Percentiles rank a stretch among this genome's conserved stretches.
Conservation (phyloP, 2,329 filamentous ascomycete genomes). For the Myrmaecium sp. region DNA sequence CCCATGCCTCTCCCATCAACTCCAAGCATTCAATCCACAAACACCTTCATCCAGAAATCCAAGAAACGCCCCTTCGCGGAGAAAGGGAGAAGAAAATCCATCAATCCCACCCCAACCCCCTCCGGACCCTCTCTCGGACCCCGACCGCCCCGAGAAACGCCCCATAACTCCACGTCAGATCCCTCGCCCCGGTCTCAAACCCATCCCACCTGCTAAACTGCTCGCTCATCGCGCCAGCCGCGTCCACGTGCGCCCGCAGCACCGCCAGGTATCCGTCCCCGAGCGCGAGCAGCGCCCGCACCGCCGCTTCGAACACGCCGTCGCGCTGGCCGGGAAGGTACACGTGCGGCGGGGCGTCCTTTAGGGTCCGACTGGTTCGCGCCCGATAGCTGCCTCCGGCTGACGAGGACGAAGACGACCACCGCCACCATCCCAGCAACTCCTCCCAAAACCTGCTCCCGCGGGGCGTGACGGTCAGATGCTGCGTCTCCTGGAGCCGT, state of each 20-base stretch:
- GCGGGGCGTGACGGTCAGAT: constrained; percentile 15
- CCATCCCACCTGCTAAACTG: constrained; percentile 25
- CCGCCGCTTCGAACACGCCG: constrained; percentile 11
- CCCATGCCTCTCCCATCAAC: no score
- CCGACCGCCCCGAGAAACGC: constrained; percentile 23
- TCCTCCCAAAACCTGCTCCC: constrained; percentile 21
- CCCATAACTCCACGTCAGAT: constrained; percentile 30
- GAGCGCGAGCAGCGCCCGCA: constrained; percentile 15
- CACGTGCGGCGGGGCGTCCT: constrained; percentile 8
- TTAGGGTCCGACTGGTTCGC: constrained; percentile 7
- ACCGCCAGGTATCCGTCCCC: constrained; percentile 26
- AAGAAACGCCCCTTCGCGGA: no score
- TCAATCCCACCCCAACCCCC: no score
- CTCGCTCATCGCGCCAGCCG: constrained; percentile 24
- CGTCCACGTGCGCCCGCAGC: constrained; percentile 21
- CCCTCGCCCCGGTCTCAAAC: constrained; percentile 22
- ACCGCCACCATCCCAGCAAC: constrained; percentile 12
- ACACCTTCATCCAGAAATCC: no score
- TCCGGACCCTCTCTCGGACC: constrained; percentile 16
- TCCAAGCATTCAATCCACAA: no score
- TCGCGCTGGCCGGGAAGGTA: constrained; percentile 12
- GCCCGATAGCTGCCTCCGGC: constrained; percentile 3
- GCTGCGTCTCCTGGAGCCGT: constrained; percentile 11
- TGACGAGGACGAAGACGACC: constrained; percentile 3
- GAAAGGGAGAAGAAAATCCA: no score